A percentile compares a stretch with the other conserved stretches of the same genome.
Conservation (phyloP, 225 moss, liverwort and hornwort genomes). For the Bryum argenteum region DNA sequence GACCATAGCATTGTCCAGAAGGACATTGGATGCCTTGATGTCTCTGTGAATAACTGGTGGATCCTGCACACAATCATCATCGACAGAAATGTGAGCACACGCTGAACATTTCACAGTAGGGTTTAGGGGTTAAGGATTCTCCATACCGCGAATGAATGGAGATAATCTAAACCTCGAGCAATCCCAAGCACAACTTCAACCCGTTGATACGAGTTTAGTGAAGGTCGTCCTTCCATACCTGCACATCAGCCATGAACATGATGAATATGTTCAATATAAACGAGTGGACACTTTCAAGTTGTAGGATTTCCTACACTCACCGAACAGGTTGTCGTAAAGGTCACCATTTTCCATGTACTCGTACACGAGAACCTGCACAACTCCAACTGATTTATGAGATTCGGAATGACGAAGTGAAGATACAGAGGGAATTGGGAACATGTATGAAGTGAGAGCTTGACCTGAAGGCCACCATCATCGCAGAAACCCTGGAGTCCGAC, state of each 20-base stretch:
- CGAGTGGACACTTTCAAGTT: neutral
- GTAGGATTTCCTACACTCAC: conserved; percentile 23
- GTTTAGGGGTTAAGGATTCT: neutral
- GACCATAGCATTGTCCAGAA: conserved; percentile 36
- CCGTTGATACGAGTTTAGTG: conserved; percentile 35
- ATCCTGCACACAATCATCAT: conserved; percentile 29
- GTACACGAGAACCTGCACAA: conserved; percentile 74
- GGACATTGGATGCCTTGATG: conserved; percentile 43
- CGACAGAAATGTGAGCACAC: neutral
- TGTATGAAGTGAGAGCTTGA: neutral
- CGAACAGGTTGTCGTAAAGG: conserved; percentile 54
- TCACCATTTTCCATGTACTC: conserved; percentile 84
- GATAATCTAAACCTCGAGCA: conserved; percentile 55
- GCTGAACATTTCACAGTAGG: too few species aligned
- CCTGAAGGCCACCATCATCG: conserved; percentile 70
- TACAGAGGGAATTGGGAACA: neutral
- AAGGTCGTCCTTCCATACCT: conserved; percentile 59
- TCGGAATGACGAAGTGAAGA: neutral
- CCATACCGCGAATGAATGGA: conserved; percentile 59
- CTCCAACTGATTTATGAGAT: neutral
- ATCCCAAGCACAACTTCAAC: conserved; percentile 52
- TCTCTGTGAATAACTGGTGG: conserved; percentile 50
- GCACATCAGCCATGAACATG: conserved; percentile 10
- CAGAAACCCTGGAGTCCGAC: conserved; percentile 74
- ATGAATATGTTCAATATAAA: neutral